Base-by-base conservation (phyloP, 192 early-diverging fungal species). In the Coemansia brasiliensis region DNA sequence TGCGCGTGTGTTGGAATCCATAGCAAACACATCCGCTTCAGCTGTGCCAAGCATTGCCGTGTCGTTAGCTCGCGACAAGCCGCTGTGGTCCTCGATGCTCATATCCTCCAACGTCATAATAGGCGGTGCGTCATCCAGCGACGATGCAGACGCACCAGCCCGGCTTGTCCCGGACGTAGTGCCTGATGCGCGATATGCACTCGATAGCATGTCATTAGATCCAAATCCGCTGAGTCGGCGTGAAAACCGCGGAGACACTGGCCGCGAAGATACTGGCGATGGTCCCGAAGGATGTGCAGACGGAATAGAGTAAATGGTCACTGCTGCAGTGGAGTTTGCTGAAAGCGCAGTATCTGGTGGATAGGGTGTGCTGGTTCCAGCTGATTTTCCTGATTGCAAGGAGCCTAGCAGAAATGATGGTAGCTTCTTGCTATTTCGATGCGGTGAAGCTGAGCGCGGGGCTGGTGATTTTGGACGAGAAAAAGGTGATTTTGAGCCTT, bases 151-250 rank as follows among this genome's bases (percentile, higher is more conserved):
- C 0, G 52, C 74, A 10, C 45, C 63, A 22, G 38, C 46, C 4
- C 42, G 29, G 13, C 52, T 27, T 16, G 53, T 10, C 6, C 42
- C 49, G 2, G 57, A 8, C 11, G 35, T 51, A 18, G 52, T 22
- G 32, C 32, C 32, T 4, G 68, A 53, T 12, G 69, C 67, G 22
- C 37, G 62, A 46, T 79, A 72, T 5, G 75, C 65, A 25, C 60
- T 57, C 4, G 75, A 79, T 10, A 79, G 69, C 75, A 79, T 79
- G 40, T 79, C 75, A 37, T 79, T 79, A 22, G 75, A 79, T 10
- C 75, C 75, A 63, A 79, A 79, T 1, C 75, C 65, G 55, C 75
- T 79, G 20, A 79, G 57, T 5, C 75, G 64, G 21, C 72, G 72
- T 18, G 72, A 40, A 5, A 63, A 22, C n/a, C 65, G 75, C 35